Conservation (phyloP, 176 grass and related monocot genomes). For the Aegilops speltoides region DNA sequence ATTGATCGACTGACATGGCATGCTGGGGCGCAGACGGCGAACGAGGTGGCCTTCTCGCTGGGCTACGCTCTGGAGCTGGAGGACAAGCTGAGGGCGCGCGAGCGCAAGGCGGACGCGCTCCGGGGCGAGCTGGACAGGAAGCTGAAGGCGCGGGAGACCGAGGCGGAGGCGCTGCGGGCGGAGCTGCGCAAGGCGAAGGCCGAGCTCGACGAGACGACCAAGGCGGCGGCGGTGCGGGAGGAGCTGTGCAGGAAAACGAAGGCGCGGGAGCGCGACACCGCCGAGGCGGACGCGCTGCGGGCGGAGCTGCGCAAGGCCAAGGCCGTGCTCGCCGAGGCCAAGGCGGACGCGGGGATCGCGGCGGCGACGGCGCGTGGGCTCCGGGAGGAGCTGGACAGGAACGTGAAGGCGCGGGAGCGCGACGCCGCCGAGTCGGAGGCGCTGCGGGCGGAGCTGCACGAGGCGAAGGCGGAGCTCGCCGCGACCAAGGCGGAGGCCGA, state of each 20-base stretch:
- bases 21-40: background rate
- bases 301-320: background rate
- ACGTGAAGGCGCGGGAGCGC: background rate
- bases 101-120: background rate
- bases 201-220: slow-evolving; percentile 10
- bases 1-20: background rate
- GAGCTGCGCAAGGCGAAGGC: slow-evolving; percentile 13
- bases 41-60: slow-evolving; percentile 26
- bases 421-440: background rate
- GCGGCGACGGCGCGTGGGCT: background rate
- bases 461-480: background rate
- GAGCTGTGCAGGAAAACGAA: background rate
- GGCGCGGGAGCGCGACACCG: background rate
- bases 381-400: background rate
- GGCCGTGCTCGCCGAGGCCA: slow-evolving; percentile 16
- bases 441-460: background rate
- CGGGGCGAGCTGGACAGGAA: slow-evolving; percentile 3
- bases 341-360: background rate
- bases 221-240: background rate
- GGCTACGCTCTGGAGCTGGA: slow-evolving; percentile 15
- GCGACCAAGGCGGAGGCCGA: background rate
- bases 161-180: background rate
- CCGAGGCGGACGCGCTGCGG: background rate
- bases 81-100: slow-evolving; percentile 10
- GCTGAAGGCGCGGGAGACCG: background rate